Base-by-base conservation (phyloP, 768 basidiomycete genomes). In the Russula griseocarnosa region DNA sequence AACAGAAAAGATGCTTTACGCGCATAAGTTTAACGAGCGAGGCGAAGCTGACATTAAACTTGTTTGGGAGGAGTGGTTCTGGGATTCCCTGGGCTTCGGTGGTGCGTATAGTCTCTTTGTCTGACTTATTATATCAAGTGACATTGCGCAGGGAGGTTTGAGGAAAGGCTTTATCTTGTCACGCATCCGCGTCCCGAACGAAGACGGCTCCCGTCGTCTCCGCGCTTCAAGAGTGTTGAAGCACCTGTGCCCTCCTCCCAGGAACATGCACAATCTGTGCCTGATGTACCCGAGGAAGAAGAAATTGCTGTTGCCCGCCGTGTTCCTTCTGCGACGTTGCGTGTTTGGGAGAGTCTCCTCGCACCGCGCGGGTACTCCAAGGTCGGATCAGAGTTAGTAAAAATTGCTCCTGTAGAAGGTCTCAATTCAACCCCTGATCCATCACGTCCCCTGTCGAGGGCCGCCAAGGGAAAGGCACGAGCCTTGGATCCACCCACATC, bases 11-110 rank as follows among this genome's bases (percentile, higher is more conserved):
- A 87, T 94, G 80, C 79, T 77, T 5, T 90, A 88, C 69, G 91
- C 91, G 0, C 81, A 85, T 61, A 88, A 87, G 70, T 88, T 90
- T 69, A 89, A 88, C 71, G 72, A 77, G 20, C 77, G 79, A 24
- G 83, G 85, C 38, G 90, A 92, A 73, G 87, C 86, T 6, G 79
- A 82, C 50, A 93, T 94, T 36, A 79, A 82, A 55, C 76, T 95
- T 3, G 84, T 97, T 1, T 96, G 94, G 90, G 93, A 95, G 70
- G 94, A 96, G 66, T 98, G 95, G 95, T 89, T 97, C 61, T 95
- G 92, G 92, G 94, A 97, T 70, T 95, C 83, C 30, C 70, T 95
- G 3, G 84, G 86, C 47, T 91, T 84, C 70, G 85, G 85, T 63
- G 92, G 88, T 78, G 66, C 54, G 73, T 72, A 18, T n/a, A 13